These are phyloP conservation scores for Rhododendron ovatum DNA, from an alignment of 148 eudicot species.

Conservation along the genomic window DNA sequence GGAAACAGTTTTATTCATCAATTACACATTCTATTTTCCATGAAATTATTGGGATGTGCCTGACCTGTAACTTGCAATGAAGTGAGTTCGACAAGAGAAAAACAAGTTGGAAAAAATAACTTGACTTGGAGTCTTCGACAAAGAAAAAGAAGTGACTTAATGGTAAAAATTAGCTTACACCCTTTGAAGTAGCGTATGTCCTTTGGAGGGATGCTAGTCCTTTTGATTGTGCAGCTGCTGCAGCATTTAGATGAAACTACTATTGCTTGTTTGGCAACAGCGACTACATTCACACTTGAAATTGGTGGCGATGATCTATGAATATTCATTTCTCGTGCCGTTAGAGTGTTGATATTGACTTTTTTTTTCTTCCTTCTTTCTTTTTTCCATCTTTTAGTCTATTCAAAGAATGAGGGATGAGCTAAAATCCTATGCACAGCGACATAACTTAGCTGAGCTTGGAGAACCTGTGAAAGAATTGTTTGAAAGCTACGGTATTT, in stretches of 20 bases:
- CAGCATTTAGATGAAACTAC: neutral
- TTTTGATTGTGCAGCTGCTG: neutral
- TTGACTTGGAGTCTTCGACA: neutral
- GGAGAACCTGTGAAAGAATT: slow-evolving; percentile 48
- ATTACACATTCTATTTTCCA: neutral
- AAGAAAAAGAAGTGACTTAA: neutral
- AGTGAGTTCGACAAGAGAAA: neutral
- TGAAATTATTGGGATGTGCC: neutral
- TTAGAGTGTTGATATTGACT: neutral
- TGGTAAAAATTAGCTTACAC: neutral
- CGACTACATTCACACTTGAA: neutral
- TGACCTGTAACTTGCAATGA: neutral
- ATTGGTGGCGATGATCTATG: neutral
- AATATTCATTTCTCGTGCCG: neutral
- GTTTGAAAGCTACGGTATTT: slow-evolving; percentile 58
- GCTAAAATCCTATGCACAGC: slow-evolving; percentile 55
- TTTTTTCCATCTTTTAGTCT: slow-evolving; percentile 32
- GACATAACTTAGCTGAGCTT: slow-evolving; percentile 56
- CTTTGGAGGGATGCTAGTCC: neutral
- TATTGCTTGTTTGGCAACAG: neutral
- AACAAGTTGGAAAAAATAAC: neutral
- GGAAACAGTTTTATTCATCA: neutral
- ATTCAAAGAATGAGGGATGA: slow-evolving; percentile 68
- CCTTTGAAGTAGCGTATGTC: neutral
- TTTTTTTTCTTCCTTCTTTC: neutral